These are phyloP conservation scores for Leucosporidium scottii DNA, from an alignment of 768 basidiomycete genomes.

Conservation along the genomic window DNA sequence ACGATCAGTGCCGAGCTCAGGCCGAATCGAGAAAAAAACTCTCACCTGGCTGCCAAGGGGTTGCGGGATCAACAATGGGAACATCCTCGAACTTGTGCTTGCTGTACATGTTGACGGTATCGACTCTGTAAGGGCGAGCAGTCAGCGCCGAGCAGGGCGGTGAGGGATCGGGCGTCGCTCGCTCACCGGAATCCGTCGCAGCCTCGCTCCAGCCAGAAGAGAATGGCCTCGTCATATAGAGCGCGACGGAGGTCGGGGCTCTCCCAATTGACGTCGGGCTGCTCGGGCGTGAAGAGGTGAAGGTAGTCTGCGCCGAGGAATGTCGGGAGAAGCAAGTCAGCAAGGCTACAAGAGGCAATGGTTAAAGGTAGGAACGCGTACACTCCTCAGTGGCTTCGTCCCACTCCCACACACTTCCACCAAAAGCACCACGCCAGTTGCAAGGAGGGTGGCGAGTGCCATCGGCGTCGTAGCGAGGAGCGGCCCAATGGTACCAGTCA, in stretches of 20 bases:
- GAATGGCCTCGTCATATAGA: slow-evolving; percentile 59
- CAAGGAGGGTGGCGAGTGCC: too few relatives aligned
- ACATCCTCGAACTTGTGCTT: slow-evolving; percentile 65
- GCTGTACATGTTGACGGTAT: slow-evolving; percentile 47
- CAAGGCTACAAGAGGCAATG: neutral
- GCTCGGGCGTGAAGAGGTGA: slow-evolving; percentile 59
- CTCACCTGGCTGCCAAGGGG: slow-evolving; percentile 24
- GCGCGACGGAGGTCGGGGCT: slow-evolving; percentile 42
- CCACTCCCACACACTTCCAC: slow-evolving; percentile 55
- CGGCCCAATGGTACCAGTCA: slow-evolving; percentile 71
- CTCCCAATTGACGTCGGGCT: slow-evolving; percentile 74
- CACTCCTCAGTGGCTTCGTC: slow-evolving; percentile 56
- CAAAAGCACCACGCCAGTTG: slow-evolving; percentile 28
- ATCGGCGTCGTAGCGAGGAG: slow-evolving; percentile 41
- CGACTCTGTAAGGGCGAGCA: neutral
- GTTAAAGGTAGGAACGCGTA: neutral
- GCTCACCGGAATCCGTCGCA: slow-evolving; percentile 68
- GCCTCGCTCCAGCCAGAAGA: slow-evolving; percentile 66
- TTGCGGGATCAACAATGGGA: slow-evolving; percentile 49
- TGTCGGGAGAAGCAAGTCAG: neutral
- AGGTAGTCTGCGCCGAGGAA: slow-evolving; percentile 49
- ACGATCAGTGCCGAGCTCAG: too few relatives aligned
- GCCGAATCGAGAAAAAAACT: too few relatives aligned
- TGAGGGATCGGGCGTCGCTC: slow-evolving; percentile 17
- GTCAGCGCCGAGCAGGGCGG: neutral